Conservation (phyloP, 2,329 filamentous ascomycete species). For the Arthrobotrys megalospora region DNA sequence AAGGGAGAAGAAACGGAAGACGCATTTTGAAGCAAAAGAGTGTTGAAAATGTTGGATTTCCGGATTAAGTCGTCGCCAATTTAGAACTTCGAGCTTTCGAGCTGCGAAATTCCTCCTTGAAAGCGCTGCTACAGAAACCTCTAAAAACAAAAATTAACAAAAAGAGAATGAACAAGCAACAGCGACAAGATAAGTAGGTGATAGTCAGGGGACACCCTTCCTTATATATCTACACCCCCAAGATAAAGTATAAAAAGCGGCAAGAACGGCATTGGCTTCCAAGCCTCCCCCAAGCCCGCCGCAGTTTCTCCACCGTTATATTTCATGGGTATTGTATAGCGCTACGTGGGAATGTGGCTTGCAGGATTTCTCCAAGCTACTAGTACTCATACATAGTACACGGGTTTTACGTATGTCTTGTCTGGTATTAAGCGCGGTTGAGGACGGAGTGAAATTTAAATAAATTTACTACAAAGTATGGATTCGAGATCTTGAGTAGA, state of each 20-base stretch:
- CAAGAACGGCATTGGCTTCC: slow-evolving; percentile 19
- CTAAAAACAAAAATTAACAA: neutral
- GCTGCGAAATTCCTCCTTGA: too few species aligned
- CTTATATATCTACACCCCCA: neutral
- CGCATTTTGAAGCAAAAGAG: slow-evolving; percentile 4
- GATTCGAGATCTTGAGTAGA: too few species aligned
- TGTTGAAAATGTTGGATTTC: slow-evolving; percentile 9
- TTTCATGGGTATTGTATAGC: too few species aligned
- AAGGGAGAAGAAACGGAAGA: neutral
- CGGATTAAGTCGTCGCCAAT: neutral
- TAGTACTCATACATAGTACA: too few species aligned
- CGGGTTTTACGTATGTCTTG: too few species aligned
- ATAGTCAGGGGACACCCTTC: too few species aligned
- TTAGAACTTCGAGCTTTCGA: neutral
- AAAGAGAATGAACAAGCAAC: neutral
- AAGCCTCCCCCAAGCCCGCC: slow-evolving; percentile 10
- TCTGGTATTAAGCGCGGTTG: too few species aligned
- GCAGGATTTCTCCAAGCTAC: too few species aligned
- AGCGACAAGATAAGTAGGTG: too few species aligned
- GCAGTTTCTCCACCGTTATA: neutral
- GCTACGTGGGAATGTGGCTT: too few species aligned
- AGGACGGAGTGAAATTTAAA: neutral
- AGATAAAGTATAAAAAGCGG: neutral
- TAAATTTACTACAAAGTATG: too few species aligned
- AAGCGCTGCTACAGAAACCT: neutral